Base-by-base conservation (phyloP, 140 eudicot genomes). In the Anethum foeniculum region DNA sequence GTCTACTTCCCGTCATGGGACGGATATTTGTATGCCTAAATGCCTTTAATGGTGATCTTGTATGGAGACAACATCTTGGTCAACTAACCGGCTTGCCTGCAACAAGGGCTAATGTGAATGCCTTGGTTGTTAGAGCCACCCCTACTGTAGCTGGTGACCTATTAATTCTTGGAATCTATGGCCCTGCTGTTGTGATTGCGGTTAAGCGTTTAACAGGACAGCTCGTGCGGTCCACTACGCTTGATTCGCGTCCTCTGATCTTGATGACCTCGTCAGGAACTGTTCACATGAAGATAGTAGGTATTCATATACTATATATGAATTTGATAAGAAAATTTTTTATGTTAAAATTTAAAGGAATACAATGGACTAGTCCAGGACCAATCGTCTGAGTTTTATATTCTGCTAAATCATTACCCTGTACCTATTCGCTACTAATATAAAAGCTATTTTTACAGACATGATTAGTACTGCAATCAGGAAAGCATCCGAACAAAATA, bases 1-100 rank as follows among this genome's bases (percentile, higher is more conserved):
- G 92, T 91, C 49, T 91, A 91, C 77, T 89, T 93, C 77, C 98
- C 98, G 0, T 83, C 93, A 12, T 91, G 97, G 96, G 88, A 91
- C 38, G 97, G 98, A 9, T 80, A 82, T 47, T 71, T 89, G 80
- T 93, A 89, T 28, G 92, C 97, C 88, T 91, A 9, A 83, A 85
- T 72, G 98, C 97, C 30, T 52, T 79, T 51, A 86, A 34, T 54
- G 98, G 97, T 49, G 76, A 71, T n/a, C 96, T 93, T 52, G 75
- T 93, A 2, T 93, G 97, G 96, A 68, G 85, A 82, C 92, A 80
- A 46, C 89, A 87, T 80, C 80, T 93, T 11, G 83, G 82, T 8
- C 86, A 80, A 19, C 32, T 88, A 43, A 90, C 97, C 1, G 93
- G 93, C 7, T 82, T 93, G 82, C 85, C 90, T 5, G 89, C 85